Evolutionary conservation across 2,329 filamentous ascomycete genomes (phyloP).

Genomic region (Microcyclospora pomicola): DNA sequence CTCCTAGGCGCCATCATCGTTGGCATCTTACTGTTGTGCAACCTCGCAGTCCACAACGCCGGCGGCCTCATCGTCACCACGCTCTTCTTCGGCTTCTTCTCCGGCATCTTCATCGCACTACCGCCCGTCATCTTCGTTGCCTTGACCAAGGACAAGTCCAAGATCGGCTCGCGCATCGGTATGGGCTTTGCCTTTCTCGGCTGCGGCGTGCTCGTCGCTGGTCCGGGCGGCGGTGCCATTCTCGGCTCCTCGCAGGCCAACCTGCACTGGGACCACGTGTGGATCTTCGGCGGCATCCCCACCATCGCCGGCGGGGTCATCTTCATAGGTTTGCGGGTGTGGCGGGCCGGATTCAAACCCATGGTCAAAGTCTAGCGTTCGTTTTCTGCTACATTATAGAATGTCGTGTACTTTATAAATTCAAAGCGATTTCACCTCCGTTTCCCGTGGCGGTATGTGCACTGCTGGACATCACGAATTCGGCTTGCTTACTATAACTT

Average conservation of each 20-base stretch:
- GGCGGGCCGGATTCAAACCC: constrained; percentile 15
- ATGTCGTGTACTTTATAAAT: neutral
- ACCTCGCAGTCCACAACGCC: constrained; percentile 23
- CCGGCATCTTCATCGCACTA: constrained; percentile 30
- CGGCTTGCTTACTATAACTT: no score
- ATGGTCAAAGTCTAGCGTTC: constrained; percentile 14
- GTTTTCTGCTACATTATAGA: neutral
- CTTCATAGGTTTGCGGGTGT: constrained; percentile 14
- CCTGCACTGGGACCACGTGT: constrained; percentile 23
- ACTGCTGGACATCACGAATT: neutral
- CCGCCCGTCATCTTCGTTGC: constrained; percentile 27
- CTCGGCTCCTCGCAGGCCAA: constrained; percentile 8
- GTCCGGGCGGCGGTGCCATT: constrained; percentile 24
- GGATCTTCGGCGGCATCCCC: constrained; percentile 21
- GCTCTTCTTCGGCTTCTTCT: constrained; percentile 30
- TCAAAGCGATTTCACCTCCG: neutral
- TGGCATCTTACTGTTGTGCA: constrained; percentile 24
- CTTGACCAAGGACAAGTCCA: constrained; percentile 28
- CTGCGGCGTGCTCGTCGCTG: constrained; percentile 22
- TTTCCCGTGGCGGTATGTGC: neutral
- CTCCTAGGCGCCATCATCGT: constrained; percentile 17
- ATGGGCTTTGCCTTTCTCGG: constrained; percentile 23
- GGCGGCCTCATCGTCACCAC: constrained; percentile 24
- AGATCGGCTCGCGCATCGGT: constrained; percentile 32
- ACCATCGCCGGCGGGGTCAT: constrained; percentile 12